These are phyloP conservation scores for Patellifolia procumbens DNA, from an alignment of 179 eudicot species.

Conservation along the genomic window DNA sequence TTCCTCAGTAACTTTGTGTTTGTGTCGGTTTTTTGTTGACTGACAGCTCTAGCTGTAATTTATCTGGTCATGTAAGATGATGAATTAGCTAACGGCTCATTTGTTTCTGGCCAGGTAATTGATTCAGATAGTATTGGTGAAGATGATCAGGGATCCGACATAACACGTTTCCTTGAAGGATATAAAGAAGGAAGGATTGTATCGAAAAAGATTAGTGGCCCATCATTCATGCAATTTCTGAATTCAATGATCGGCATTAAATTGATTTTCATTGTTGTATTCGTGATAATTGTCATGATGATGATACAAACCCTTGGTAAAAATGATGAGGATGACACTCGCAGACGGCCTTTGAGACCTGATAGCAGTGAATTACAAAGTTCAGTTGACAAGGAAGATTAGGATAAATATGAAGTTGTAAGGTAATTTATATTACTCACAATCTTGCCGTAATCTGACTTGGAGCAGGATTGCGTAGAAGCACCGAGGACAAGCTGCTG, in stretches of 20 bases:
- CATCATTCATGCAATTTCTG: slow-evolving; percentile 66
- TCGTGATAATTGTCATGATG: slow-evolving; percentile 50
- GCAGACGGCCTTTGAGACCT: slow-evolving; percentile 36
- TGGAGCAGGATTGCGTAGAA: background rate
- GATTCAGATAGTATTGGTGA: slow-evolving; percentile 75
- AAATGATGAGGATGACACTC: slow-evolving; percentile 52
- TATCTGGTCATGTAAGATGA: background rate
- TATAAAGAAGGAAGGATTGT: slow-evolving; percentile 77
- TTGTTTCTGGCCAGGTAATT: slow-evolving; percentile 48
- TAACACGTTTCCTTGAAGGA: slow-evolving; percentile 77
- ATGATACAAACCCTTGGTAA: slow-evolving; percentile 49
- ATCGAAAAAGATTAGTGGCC: slow-evolving; percentile 55
- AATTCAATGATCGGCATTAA: slow-evolving; percentile 57
- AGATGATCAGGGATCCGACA: slow-evolving; percentile 66
- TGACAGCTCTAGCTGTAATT: too few species aligned
- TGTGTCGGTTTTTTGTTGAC: too few species aligned
- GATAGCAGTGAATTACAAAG: slow-evolving; percentile 38
- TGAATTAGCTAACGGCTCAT: background rate
- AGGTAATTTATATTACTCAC: background rate
- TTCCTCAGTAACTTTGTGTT: too few species aligned
- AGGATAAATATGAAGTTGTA: slow-evolving; percentile 9
- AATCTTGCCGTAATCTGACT: background rate
- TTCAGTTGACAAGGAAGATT: slow-evolving; percentile 71
- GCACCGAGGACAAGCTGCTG: background rate
- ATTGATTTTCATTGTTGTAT: slow-evolving; percentile 45